Evolutionary conservation across 768 basidiomycete genomes (phyloP).

Genomic region (Galerina marginata): DNA sequence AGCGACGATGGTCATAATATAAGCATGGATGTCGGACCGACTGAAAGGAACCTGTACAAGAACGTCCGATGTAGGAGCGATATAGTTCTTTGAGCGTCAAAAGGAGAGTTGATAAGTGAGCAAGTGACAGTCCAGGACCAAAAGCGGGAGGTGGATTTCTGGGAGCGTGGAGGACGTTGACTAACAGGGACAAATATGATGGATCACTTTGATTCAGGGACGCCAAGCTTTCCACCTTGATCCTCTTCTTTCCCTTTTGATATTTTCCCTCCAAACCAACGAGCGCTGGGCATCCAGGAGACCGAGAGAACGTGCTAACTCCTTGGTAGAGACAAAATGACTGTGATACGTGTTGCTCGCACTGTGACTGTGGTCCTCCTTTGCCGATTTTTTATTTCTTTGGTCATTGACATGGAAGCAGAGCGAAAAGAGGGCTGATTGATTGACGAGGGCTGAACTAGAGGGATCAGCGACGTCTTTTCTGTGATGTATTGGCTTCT

Average conservation of each 20-base stretch:
- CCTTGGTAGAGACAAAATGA: conserved; percentile 18
- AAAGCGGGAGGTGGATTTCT: not conserved
- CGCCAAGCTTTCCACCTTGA: not conserved
- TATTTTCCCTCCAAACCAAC: conserved; percentile 3
- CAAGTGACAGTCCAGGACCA: not conserved
- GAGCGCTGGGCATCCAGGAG: not conserved
- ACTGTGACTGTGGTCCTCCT: conserved; percentile 2
- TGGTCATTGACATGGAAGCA: conserved; percentile 32
- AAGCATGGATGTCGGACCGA: not conserved
- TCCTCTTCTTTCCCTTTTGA: conserved; percentile 2
- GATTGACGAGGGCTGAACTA: conserved; percentile 35
- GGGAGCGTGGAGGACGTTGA: not conserved
- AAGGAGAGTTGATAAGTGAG: not conserved
- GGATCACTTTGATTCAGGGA: conserved; percentile 3
- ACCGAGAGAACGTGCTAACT: not conserved
- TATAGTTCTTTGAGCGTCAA: not conserved
- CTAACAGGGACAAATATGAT: conserved; percentile 3
- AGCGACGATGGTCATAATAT: not conserved
- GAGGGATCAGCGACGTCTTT: conserved; percentile 29
- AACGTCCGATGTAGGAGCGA: not conserved
- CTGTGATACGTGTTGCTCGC: conserved; percentile 11
- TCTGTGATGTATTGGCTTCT: conserved; percentile 14
- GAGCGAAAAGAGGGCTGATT: conserved; percentile 15
- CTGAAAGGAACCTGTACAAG: not conserved
- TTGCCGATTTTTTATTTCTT: not conserved